Base-by-base conservation (phyloP, 2,329 filamentous ascomycete genomes). In the Leptosphaerulina australis region DNA sequence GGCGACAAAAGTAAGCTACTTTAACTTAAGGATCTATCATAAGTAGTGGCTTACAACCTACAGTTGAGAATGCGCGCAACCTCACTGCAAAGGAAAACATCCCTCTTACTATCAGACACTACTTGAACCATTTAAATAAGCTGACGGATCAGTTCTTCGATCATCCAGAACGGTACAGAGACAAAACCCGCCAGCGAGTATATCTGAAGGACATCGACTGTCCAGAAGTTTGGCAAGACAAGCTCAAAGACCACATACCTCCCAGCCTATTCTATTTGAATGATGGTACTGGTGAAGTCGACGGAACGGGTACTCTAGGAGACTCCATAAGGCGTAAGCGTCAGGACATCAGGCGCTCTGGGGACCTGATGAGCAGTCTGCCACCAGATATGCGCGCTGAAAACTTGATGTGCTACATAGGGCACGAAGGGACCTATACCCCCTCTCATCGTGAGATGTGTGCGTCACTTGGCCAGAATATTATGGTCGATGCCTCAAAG, bases 121-220 rank as follows among this genome's bases (percentile, higher is more conserved):
- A 99, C 73, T 77, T 99, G 25, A 88, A 89, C 57, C 92, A 91
- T 40, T 88, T 97, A 88, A 82, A 83, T 30, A 84, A 88, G 59
- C 83, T 97, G 24, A 86, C 92, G 0, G 87, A 93, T 40, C 91
- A 96, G 68, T 96, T 90, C 66, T 80, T 79, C 59, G 73, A 76
- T 79, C 88, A 81, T 7, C 77, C 83, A 0, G 81, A 80, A 36
- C 93, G 90, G 56, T 96, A 88, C 69, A 86, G 86, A 52, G 88
- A 95, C 57, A 85, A 90, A 54, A 83, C 84, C 28, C 81, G 89
- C 17, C 94, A 99, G 69, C 85, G 94, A 10, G 84, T 97, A 1
- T 99, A 99, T 69, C 77, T 97, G 18, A 99, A 99, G 67, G 94
- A 99, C 68, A 97, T 99, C 51, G 94, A 99, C 70, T 97, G 92